Conservation (phyloP, 176 grass and related monocot species). For the Aegilops umbellulata region DNA sequence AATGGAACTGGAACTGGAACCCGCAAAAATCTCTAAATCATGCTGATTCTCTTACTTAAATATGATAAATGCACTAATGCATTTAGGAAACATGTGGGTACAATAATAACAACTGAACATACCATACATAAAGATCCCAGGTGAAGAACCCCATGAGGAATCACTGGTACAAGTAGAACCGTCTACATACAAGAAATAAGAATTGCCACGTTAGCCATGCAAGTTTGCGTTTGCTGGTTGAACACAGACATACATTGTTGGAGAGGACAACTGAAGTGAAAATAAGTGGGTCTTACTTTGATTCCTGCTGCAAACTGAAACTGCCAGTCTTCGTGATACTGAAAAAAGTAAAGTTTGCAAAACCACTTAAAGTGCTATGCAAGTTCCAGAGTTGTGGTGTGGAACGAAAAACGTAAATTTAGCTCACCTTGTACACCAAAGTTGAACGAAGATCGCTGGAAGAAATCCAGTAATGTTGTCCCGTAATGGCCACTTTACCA, state of each 20-base stretch:
- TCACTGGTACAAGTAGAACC: conserved; percentile 60
- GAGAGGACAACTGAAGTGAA: not conserved
- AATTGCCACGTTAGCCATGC: conserved; percentile 15
- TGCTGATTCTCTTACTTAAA: not conserved
- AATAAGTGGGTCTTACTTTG: conserved; percentile 44
- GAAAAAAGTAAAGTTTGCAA: conserved; percentile 37
- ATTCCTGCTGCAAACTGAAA: conserved; percentile 66
- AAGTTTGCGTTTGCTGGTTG: not conserved
- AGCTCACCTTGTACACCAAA: conserved; percentile 41
- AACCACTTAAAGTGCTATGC: conserved; percentile 10
- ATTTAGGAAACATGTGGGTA: not conserved
- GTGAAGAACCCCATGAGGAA: conserved; percentile 60
- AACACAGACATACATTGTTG: conserved; percentile 2
- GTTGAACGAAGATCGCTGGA: conserved; percentile 29
- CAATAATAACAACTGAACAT: conserved; percentile 1
- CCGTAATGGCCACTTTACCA: conserved; percentile 57
- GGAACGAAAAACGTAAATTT: not conserved
- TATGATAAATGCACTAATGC: conserved; percentile 1
- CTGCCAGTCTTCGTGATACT: conserved; percentile 54
- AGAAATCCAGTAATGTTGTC: conserved; percentile 57
- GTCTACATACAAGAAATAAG: conserved; percentile 54
- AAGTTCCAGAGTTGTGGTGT: conserved; percentile 10
- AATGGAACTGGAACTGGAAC: not conserved
- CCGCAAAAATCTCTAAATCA: not conserved
- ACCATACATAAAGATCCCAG: conserved; percentile 69